Conservation (phyloP, 352 stramenopile genomes). For the Phytophthora tentaculata region DNA sequence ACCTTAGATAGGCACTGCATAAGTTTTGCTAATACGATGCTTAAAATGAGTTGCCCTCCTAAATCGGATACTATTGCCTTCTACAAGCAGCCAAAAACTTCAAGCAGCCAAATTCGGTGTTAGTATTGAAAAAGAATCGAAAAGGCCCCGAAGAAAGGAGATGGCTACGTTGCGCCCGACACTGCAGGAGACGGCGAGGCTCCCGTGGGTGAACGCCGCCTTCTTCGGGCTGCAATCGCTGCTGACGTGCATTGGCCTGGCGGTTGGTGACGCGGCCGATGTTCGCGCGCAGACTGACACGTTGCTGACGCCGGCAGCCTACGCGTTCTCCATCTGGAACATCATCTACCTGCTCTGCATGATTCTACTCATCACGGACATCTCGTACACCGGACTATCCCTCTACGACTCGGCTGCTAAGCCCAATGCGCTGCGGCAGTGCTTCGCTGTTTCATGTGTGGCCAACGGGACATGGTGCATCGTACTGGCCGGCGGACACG, state of each 20-base stretch:
- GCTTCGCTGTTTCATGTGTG: conserved; percentile 62
- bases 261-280: conserved; percentile 27
- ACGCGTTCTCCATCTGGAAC: conserved; percentile 73
- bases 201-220: conserved; percentile 59
- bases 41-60: conserved; percentile 5
- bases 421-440: conserved; percentile 51
- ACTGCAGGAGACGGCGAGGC: conserved; percentile 21
- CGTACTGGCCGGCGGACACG: conserved; percentile 47
- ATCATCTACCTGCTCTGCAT: conserved; percentile 70
- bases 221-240: conserved; percentile 63
- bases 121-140: conserved; percentile 26
- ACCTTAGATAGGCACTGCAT: background rate
- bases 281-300: conserved; percentile 48
- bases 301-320: conserved; percentile 57
- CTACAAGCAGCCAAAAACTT: conserved; percentile 15
- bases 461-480: conserved; percentile 62
- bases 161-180: conserved; percentile 18
- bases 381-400: conserved; percentile 51
- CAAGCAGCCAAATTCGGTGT: conserved; percentile 19
- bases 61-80: conserved; percentile 5
- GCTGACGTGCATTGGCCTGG: conserved; percentile 49
- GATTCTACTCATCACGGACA: conserved; percentile 61
- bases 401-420: conserved; percentile 57
- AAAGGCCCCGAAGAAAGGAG: background rate
- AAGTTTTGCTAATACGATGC: conserved; percentile 18